These are phyloP conservation scores for Eragrostis curvula DNA, from an alignment of 176 grass and related monocot genomes.

Conservation along the genomic window DNA sequence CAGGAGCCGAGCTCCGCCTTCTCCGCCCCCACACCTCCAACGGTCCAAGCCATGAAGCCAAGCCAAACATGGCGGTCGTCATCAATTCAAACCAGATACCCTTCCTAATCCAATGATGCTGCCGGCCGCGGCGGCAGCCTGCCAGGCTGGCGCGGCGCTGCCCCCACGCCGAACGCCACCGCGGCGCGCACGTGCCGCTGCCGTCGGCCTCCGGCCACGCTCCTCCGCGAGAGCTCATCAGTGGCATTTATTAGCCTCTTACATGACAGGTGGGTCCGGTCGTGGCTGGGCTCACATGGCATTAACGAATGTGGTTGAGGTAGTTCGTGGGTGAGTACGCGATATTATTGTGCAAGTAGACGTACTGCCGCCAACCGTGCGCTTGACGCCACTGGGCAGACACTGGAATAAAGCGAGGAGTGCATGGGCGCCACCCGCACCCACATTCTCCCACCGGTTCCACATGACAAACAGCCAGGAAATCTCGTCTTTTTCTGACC, in stretches of 20 bases:
- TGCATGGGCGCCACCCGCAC: neutral
- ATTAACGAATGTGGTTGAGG: neutral
- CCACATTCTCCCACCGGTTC: constrained; percentile 6
- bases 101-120: neutral
- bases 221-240: neutral
- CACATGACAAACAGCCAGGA: constrained; percentile 14
- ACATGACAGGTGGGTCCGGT: neutral
- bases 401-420: neutral
- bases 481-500: neutral
- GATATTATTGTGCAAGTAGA: too few relatives aligned
- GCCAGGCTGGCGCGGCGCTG: constrained; percentile 11
- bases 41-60: neutral
- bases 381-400: neutral
- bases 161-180: constrained; percentile 30
- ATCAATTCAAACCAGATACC: neutral
- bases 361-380: constrained; percentile 20
- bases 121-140: neutral
- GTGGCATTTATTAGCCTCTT: neutral
- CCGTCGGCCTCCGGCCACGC: neutral
- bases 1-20: neutral
- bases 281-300: neutral
- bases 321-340: neutral
- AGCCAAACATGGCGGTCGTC: neutral
- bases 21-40: constrained; percentile 7
- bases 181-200: constrained; percentile 29